Percentiles rank a stretch among this genome's conserved stretches.
phyloP scores from a whole-genome alignment of 2,329 filamentous ascomycete species.

The Lasiodiplodia sp. region DNA sequence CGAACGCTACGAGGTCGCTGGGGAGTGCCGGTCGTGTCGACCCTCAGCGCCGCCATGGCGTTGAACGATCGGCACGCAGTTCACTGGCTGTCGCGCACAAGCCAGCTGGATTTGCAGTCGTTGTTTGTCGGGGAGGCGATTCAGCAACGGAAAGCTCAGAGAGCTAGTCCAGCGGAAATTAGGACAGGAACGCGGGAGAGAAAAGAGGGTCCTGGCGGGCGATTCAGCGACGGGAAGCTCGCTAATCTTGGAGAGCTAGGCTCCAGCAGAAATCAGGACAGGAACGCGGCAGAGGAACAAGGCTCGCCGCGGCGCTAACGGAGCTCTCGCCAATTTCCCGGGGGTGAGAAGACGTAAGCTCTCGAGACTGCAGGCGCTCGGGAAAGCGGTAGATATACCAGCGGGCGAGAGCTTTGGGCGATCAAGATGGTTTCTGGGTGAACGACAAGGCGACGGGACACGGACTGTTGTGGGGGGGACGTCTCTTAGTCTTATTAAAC shows the following conservation, averaged over 20 bases:
- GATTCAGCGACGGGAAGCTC: not conserved
- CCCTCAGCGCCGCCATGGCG: conserved; percentile 24
- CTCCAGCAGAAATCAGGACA: not conserved
- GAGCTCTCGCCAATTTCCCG: conserved; percentile 1
- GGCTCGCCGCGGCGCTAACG: not conserved
- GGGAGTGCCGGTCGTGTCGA: conserved; percentile 12
- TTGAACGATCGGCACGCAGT: not conserved
- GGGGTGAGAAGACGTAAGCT: not conserved
- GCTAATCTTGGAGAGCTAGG: conserved; percentile 10
- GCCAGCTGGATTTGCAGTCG: not conserved
- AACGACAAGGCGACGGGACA: not conserved
- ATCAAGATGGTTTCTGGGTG: not conserved
- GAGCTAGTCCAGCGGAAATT: not conserved
- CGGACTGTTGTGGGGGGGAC: conserved; percentile 4
- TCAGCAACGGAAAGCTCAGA: not conserved
- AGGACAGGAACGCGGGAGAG: not conserved
- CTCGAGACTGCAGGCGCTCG: not conserved
- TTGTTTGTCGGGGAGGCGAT: not conserved
- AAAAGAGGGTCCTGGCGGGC: not conserved
- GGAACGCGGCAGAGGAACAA: not conserved
- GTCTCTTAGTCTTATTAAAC: conserved; percentile 18
- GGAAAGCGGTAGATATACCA: not conserved
- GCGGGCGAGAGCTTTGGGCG: conserved; percentile 1
- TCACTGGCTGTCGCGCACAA: not conserved
- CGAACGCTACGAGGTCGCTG: conserved; percentile 39